These are phyloP conservation scores for Suillus hirtellus DNA, from an alignment of 768 basidiomycete genomes.

Conservation along the genomic window DNA sequence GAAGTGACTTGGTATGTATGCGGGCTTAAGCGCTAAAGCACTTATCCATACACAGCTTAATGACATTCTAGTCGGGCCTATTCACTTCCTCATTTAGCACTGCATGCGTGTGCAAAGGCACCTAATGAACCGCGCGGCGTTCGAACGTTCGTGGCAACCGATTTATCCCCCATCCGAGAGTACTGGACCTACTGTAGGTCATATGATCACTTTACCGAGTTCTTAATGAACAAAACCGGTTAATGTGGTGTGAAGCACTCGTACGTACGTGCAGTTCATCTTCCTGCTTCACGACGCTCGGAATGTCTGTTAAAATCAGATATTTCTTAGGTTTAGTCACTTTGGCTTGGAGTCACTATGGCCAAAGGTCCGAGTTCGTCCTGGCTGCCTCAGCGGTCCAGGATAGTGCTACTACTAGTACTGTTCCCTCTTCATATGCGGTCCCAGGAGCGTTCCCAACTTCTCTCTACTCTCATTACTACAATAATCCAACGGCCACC, in stretches of 20 bases:
- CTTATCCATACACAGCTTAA: too few relatives aligned
- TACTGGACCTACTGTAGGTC: too few relatives aligned
- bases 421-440: constrained; percentile 40
- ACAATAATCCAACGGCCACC: constrained; percentile 73
- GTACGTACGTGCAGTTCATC: background rate
- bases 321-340: constrained; percentile 3
- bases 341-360: constrained; percentile 3
- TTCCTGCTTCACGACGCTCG: background rate
- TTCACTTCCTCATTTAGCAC: constrained; percentile 17
- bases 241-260: background rate
- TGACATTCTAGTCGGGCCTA: too few relatives aligned
- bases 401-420: constrained; percentile 1
- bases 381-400: constrained; percentile 5
- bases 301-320: background rate
- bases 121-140: background rate
- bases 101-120: constrained; percentile 19
- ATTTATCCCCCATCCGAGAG: too few relatives aligned
- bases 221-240: background rate
- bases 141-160: constrained; percentile 14
- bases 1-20: too few relatives aligned
- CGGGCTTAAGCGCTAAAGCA: too few relatives aligned
- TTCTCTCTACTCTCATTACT: constrained; percentile 62
- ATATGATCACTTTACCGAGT: too few relatives aligned
- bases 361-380: background rate
- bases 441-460: constrained; percentile 67